phyloP scores from a whole-genome alignment of 148 eudicot species.

The Selenicereus undatus region DNA sequence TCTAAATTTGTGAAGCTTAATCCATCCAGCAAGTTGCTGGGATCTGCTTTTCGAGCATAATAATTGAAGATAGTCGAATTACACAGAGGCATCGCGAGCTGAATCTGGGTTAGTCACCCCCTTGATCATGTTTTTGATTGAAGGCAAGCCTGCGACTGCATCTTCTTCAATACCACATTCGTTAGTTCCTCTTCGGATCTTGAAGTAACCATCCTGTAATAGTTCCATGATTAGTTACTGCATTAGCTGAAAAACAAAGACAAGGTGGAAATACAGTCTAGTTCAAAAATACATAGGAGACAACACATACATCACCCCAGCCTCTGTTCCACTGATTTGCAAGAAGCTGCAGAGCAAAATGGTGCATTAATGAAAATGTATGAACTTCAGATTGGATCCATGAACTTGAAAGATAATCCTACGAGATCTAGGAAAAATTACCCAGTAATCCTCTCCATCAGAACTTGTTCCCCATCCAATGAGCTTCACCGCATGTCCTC shows the following conservation, averaged over 20 bases:
- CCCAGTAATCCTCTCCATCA: constrained; percentile 94
- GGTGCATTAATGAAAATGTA: constrained; percentile 4
- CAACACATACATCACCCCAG: constrained; percentile 92
- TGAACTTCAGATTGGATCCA: neutral
- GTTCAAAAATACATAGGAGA: neutral
- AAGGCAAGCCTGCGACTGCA: constrained; percentile 77
- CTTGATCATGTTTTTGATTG: constrained; percentile 48
- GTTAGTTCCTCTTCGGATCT: constrained; percentile 79
- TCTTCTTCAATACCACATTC: constrained; percentile 86
- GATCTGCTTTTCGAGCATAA: neutral
- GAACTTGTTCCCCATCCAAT: constrained; percentile 94
- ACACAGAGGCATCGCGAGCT: constrained; percentile 36
- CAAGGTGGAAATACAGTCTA: neutral
- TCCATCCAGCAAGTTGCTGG: neutral
- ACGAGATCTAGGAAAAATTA: constrained; percentile 21
- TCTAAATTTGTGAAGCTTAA: neutral
- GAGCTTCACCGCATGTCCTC: constrained; percentile 96
- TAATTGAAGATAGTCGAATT: constrained; percentile 8
- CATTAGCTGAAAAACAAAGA: neutral
- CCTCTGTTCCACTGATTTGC: constrained; percentile 93
- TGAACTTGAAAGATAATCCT: neutral
- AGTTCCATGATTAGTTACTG: neutral
- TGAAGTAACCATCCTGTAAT: constrained; percentile 89
- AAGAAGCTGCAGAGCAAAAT: constrained; percentile 52
- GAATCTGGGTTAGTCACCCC: constrained; percentile 31